Evolutionary conservation across 306 rosid genomes (phyloP).

Genomic region (Acacia melanoxylon): DNA sequence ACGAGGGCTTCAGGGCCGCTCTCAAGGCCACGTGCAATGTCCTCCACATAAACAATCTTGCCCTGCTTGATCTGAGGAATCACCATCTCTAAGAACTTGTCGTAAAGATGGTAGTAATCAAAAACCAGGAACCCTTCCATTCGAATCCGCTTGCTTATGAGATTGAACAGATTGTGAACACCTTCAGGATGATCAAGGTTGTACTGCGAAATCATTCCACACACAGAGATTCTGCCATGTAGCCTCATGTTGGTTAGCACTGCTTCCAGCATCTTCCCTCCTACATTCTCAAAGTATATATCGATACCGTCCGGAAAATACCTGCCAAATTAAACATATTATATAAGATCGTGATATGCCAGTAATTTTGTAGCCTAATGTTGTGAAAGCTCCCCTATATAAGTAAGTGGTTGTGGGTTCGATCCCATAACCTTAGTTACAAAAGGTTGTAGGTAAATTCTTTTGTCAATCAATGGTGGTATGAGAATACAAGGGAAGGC

Average conservation of each 20-base stretch:
- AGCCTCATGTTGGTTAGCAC: conserved; percentile 50
- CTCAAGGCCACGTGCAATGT: conserved; percentile 44
- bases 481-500: background rate
- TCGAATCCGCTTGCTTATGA: conserved; percentile 39
- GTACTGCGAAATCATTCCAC: conserved; percentile 55
- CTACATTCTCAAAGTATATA: conserved; percentile 65
- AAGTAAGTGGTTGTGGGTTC: no score
- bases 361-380: no score
- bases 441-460: no score
- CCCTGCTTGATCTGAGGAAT: conserved; percentile 41
- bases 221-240: conserved; percentile 49
- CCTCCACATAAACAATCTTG: conserved; percentile 35
- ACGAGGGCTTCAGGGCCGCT: conserved; percentile 50
- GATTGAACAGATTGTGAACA: conserved; percentile 36
- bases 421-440: no score
- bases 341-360: no score
- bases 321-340: conserved; percentile 22
- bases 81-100: conserved; percentile 45
- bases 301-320: conserved; percentile 55
- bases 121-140: conserved; percentile 49
- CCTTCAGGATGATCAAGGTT: conserved; percentile 37
- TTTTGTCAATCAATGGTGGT: no score
- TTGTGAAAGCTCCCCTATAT: no score
- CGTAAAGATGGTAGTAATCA: conserved; percentile 42
- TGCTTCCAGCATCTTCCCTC: conserved; percentile 59